Base-by-base conservation (phyloP, 2,329 filamentous ascomycete genomes). In the Arthrinium phaeospermum region DNA sequence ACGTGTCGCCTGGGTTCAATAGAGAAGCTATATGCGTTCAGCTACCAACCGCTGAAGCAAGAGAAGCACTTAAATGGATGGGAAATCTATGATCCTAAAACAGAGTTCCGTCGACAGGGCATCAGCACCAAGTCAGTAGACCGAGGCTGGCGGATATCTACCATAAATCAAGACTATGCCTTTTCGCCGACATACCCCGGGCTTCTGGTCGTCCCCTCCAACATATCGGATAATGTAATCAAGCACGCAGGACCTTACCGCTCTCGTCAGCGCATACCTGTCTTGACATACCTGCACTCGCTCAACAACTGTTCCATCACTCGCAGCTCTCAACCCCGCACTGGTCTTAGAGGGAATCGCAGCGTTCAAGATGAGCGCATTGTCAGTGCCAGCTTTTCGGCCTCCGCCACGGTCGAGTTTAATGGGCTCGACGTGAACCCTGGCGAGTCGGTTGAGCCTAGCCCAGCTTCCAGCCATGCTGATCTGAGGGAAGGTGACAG, bases 301-400 rank as follows among this genome's bases (percentile, higher is more conserved):
- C 88, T 98, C 78, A 99, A 98, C 81, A 98, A 97, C 81, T 98
- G 96, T 82, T 96, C 95, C 34, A 98, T 99, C 75, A 98, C 96
- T 1, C 90, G 96, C 80, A 97, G 95, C 79, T 97, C 96, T 4
- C 96, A 99, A 80, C 96, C 96, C 0, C 86, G 96, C 72, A 93
- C 96, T 1, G 96, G 96, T 19, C 90, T 98, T 34, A 91, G 93
- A 68, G 91, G 93, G 74, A 96, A 97, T 79, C 91, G 96, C 61
- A 98, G 95, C 78, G 94, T 97, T 45, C 96, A 99, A 81, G 96
- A 99, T 79, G 96, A 99, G 83, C 94, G 95, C 78, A 89, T 99
- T 5, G 92, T 99, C 27, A 92, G 94, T 30, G 94, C 96, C 5
- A 98, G 97, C 71, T 99, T 98, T 82, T 93, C 92, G 69, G 95